A percentile compares a stretch with the other conserved stretches of the same genome.
Conservation (phyloP, 2,329 filamentous ascomycete genomes). For the Leptodontidium sp. region DNA sequence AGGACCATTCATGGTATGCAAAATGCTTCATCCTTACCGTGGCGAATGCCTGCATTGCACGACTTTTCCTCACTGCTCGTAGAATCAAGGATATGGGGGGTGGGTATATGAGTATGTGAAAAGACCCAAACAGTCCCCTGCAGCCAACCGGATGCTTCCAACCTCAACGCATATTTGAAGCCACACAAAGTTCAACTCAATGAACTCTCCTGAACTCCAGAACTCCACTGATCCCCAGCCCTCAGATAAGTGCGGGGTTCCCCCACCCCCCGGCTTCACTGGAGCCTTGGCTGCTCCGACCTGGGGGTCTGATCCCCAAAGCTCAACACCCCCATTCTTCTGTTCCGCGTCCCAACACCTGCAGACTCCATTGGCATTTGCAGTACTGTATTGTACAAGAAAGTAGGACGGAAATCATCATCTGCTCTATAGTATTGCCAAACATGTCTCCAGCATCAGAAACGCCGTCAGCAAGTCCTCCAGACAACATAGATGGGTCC, state of each 20-base stretch:
- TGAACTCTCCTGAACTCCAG: no score
- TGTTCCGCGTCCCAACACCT: neutral
- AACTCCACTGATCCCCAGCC: neutral
- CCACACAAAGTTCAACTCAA: neutral
- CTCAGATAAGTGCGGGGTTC: slow-evolving; percentile 8
- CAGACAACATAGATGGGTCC: neutral
- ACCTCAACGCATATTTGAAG: no score
- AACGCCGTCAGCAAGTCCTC: neutral
- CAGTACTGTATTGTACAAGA: no score
- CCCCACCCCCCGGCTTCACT: neutral
- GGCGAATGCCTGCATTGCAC: no score
- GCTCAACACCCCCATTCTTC: slow-evolving; percentile 7
- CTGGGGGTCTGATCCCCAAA: neutral
- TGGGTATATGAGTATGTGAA: no score
- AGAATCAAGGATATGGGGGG: no score
- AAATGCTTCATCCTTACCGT: no score
- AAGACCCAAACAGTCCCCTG: neutral
- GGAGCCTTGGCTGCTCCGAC: neutral
- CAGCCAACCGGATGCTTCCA: neutral
- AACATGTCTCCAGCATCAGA: neutral
- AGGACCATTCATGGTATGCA: no score
- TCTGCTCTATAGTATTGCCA: no score
- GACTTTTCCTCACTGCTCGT: no score
- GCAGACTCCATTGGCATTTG: neutral
- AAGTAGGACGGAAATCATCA: no score